Conservation (phyloP, 2,329 filamentous ascomycete genomes). For the Monilinia polystroma region DNA sequence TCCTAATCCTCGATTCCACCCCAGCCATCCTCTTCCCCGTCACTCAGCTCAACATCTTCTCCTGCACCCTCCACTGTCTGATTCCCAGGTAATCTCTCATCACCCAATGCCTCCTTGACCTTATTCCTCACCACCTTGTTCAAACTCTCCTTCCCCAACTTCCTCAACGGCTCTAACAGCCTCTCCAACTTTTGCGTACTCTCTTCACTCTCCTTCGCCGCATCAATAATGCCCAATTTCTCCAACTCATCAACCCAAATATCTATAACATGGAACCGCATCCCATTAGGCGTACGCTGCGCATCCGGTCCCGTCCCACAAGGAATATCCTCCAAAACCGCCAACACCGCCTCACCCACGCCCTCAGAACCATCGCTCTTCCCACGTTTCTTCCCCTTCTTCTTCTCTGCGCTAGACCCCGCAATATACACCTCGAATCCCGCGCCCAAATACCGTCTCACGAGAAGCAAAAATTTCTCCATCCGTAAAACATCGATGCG, state of each 20-base stretch:
- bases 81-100: slow-evolving; percentile 71
- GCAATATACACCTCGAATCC: slow-evolving; percentile 53
- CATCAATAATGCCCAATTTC: slow-evolving; percentile 57
- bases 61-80: slow-evolving; percentile 35
- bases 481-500: slow-evolving; percentile 73
- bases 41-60: slow-evolving; percentile 1
- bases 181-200: slow-evolving; percentile 42
- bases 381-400: slow-evolving; percentile 38
- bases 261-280: slow-evolving; percentile 85
- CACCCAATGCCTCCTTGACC: slow-evolving; percentile 67
- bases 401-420: background rate
- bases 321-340: slow-evolving; percentile 48
- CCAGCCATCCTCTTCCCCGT: slow-evolving; percentile 43
- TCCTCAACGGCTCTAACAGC: slow-evolving; percentile 47
- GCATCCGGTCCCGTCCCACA: slow-evolving; percentile 29
- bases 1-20: slow-evolving; percentile 38
- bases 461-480: slow-evolving; percentile 89
- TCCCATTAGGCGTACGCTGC: slow-evolving; percentile 69
- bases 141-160: slow-evolving; percentile 51
- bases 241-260: slow-evolving; percentile 90
- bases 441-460: slow-evolving; percentile 74
- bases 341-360: slow-evolving; percentile 43
- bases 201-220: slow-evolving; percentile 40
- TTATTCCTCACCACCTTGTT: slow-evolving; percentile 71
- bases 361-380: background rate